Evolutionary conservation across 805 yeast genomes (phyloP), one percentile per base, ranked within the genome.

Genomic region (Ogataea ganodermae): DNA sequence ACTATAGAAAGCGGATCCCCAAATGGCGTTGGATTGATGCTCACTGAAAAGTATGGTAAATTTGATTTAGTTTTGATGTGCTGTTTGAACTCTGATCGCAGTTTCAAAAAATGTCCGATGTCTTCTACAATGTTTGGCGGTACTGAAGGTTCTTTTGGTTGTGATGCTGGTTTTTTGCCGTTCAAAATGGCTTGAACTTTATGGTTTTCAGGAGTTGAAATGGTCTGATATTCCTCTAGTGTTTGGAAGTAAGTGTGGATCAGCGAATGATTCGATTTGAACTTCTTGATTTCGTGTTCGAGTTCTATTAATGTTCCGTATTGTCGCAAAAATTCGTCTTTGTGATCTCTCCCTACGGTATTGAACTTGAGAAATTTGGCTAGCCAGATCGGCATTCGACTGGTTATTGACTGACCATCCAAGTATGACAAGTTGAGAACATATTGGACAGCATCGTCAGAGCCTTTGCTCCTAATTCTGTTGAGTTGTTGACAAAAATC

Each of bases 1-100:
- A 37, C 32, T 2, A 52, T 48, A 3, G 48, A 26, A 10, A 60
- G 37, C 2, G 67, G 67, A 14, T 38, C 35, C 1, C 67, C 67
- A 18, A 56, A 53, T 3, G 53, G 45, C 24, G 53, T 55, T 5
- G 62, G 63, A 17, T 41, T 40, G 2, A 61, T 3, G 6, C 27
- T 28, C 2, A 59, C 16, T 2, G 21, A 33, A 30, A 55, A 44
- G 3, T 30, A 28, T 1, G 63, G 63, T 1, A 51, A 21, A 22
- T 44, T 49, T 20, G 46, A 32, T 24, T 55, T 56, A 16, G 46
- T 44, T 10, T 47, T 46, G 6, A 56, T 20, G 4, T 46, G 24
- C 9, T 4, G 12, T 14, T 44, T 50, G 42, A 49, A 61, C 39
- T 58, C 51, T 3, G 32, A 8, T 17, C 57, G 46, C 28, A 60